These are phyloP conservation scores for Sophora flavescens DNA, from an alignment of 306 rosid genomes.

Conservation along the genomic window DNA sequence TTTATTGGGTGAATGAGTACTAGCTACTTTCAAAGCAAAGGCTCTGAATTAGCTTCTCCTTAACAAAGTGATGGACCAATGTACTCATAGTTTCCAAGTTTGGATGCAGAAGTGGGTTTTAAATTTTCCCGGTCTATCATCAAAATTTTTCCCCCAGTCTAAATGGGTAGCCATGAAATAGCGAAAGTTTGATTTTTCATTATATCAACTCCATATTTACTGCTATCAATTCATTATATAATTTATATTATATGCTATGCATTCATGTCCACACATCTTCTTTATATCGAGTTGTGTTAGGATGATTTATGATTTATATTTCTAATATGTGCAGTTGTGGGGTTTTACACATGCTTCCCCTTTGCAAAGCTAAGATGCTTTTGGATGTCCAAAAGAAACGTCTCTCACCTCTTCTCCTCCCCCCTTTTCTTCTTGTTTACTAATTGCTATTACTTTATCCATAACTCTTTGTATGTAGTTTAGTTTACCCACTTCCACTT, in stretches of 20 bases:
- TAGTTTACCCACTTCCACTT: slow-evolving; percentile 33
- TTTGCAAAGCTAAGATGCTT: slow-evolving; percentile 45
- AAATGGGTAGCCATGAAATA: slow-evolving; percentile 14
- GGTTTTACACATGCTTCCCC: slow-evolving; percentile 88
- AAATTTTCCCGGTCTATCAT: slow-evolving; percentile 12
- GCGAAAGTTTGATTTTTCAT: slow-evolving; percentile 6
- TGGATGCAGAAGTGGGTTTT: slow-evolving; percentile 14
- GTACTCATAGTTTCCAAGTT: background rate
- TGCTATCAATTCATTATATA: background rate
- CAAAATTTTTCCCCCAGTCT: slow-evolving; percentile 1
- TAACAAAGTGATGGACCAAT: slow-evolving; percentile 13
- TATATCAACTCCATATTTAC: background rate
- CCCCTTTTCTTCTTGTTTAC: background rate
- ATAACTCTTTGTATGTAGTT: slow-evolving; percentile 22
- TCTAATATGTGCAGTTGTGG: slow-evolving; percentile 81
- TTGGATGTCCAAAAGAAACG: slow-evolving; percentile 24
- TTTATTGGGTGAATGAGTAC: background rate
- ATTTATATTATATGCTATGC: slow-evolving; percentile 18
- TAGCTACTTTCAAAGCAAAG: slow-evolving; percentile 29
- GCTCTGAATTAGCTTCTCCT: background rate
- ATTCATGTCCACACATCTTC: background rate
- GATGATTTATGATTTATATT: slow-evolving; percentile 34
- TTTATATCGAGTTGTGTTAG: background rate
- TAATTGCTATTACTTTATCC: slow-evolving; percentile 7
- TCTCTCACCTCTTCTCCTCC: background rate